Evolutionary conservation across 495 filamentous ascomycete genomes (phyloP), one percentile per base, ranked within the genome.

Genomic region (Platismatia glauca): DNA sequence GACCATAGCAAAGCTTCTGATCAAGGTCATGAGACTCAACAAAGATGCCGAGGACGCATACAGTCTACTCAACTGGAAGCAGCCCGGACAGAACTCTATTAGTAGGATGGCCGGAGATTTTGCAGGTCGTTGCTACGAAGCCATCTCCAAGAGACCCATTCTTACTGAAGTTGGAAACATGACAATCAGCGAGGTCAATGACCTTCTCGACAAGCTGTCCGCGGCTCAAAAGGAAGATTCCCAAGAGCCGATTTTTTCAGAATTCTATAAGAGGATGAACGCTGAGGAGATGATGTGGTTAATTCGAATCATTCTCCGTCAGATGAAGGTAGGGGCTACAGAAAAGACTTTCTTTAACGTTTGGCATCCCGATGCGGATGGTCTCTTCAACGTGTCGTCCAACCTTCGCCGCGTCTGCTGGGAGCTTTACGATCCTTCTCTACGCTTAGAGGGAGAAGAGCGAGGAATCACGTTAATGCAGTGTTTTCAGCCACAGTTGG

Each of bases 291-390:
- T 98, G 41, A 87, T 87, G 80, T 98, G 94, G 94, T 75, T 97
- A 58, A 87, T 97, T 61, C 86, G 94, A 7, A 97, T 98, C 60
- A 91, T 97, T 48, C 78, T 98, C 39, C 89, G 90, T 58, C 90
- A 96, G 71, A 96, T 97, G 94, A 97, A 93, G 74, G 84, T 98
- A n/a, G 94, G 95, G 6, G 95, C 95, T 15, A 91, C 91, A 1
- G 95, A 97, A 74, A 89, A 90, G 72, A 96, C 94, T 0, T 83
- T 97, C 65, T 84, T 98, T 62, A 82, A 92, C 61, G 75, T 92
- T 55, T 97, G 91, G 92, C 94, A 98, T 74, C 89, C 90, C 0
- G 91, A 97, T 72, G 95, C 87, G 1, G 93, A 95, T 71, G 86
- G 80, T 46, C 75, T 97, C 24, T 97, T 95, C 74, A 95, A 87